Evolutionary conservation across 1,284 basidiomycete genomes (phyloP).

Genomic region (Mycena citricolor): DNA sequence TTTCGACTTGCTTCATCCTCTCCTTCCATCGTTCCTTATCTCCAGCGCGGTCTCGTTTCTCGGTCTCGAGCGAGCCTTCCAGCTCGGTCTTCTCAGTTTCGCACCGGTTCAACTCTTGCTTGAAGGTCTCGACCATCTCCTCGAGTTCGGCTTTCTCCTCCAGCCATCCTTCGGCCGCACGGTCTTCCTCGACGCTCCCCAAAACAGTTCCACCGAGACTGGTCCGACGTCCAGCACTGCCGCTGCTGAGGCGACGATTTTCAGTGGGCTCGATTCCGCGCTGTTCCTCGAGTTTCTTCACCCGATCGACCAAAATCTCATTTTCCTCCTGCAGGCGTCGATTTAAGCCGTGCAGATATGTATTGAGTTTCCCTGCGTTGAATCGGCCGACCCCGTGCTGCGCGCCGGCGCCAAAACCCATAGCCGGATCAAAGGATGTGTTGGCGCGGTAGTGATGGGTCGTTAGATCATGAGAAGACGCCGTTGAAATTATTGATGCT

Average conservation of each 20-base stretch:
- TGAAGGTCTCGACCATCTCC: conserved; percentile 41
- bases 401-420: conserved; percentile 61
- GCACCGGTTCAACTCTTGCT: conserved; percentile 35
- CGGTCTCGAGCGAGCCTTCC: conserved; percentile 42
- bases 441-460: conserved; percentile 72
- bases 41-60: conserved; percentile 51
- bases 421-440: conserved; percentile 78
- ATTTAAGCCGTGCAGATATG: conserved; percentile 80
- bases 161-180: conserved; percentile 56
- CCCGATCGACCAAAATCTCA: conserved; percentile 51
- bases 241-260: conserved; percentile 28
- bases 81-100: conserved; percentile 43
- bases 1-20: conserved; percentile 67
- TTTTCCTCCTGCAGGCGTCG: conserved; percentile 81
- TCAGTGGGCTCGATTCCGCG: conserved; percentile 28
- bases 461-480: conserved; percentile 82
- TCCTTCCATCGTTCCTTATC: conserved; percentile 70
- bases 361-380: conserved; percentile 79
- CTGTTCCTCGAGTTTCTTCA: conserved; percentile 51
- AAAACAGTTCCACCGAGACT: conserved; percentile 52
- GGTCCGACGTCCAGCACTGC: conserved; percentile 39
- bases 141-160: conserved; percentile 63
- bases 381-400: conserved; percentile 62
- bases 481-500: conserved; percentile 72
- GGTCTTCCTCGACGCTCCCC: conserved; percentile 61